Base-by-base conservation (phyloP, 1,139 yeast species). In the Saccharomyces uvarum region DNA sequence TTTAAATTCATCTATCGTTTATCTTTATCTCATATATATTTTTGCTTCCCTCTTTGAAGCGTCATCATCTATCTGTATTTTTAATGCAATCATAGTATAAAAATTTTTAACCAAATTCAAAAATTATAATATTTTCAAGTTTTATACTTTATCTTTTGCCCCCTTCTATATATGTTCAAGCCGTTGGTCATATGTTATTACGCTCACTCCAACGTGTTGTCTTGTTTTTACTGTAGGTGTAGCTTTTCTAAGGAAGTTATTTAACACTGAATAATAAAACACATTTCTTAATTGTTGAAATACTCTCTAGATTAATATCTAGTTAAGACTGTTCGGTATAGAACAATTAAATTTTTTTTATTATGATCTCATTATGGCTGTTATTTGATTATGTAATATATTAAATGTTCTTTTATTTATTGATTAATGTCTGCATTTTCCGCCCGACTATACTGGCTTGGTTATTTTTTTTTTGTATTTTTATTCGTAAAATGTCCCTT, bases 41-140 rank as follows among this genome's bases (percentile, higher is more conserved):
- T 28, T 38, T 38, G 44, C 44, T 38, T 38, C 44, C 16, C 44
- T 38, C 44, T 28, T 8, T 38, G 44, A 38, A 38, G 44, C 44
- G 44, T 38, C 44, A 38, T 38, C 44, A 38, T 38, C 44, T 38
- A 38, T 38, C 44, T 38, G 44, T 38, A 38, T 38, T 38, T 38
- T 38, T 38, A 38, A 38, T 38, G 44, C 44, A 38, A 38, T 19
- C 44, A 38, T 38, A 38, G 44, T 38, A 38, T 38, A 38, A 38
- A 38, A 38, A 9, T 16, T 16, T 38, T 38, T 38, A 38, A 38
- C 44, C 44, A 38, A 38, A 38, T 38, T 38, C 44, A 38, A 38
- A 38, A 38, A 38, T 38, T 38, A 16, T 38, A 38, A 38, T 19
- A 38, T 38, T 38, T 38, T 16, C 24, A 38, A 38, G 44, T 38